Base-by-base conservation (phyloP, 2,329 filamentous ascomycete species). In the Lithohypha guttulata region DNA sequence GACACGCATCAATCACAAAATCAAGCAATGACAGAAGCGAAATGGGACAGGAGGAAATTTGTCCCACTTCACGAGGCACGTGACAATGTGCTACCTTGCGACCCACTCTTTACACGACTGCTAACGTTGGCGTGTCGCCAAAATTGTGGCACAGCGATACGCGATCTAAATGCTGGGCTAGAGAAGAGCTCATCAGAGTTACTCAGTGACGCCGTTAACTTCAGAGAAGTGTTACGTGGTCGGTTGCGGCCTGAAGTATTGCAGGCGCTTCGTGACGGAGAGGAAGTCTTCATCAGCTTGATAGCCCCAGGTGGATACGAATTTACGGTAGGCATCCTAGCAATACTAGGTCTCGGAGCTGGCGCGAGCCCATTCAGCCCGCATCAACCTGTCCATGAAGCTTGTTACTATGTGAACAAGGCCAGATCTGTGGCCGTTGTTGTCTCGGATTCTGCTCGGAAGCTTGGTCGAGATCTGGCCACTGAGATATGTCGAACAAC, bases 281-380 rank as follows among this genome's bases (percentile, higher is more conserved):
- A 52, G n/a, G 57, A 59, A 34, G 54, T 59, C 8, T 58, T 51
- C 42, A 52, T 60, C 39, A 56, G 53, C 13, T 17, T 60, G 10
- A 32, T 60, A 6, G 55, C 54, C 1, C 55, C 56, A 0, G 57
- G 57, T 13, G 58, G 58, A 0, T 60, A 60, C 46, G 57, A 60
- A 30, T 60, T 59, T 26, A 49, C 55, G 2, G 57, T 59, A n/a
- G 56, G 51, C 3, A 55, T 60, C 20, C 44, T 57, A 27, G 55
- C 55, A 2, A 55, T 59, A 26, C 46, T 59, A 19, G 55, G 56
- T 2, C 37, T 59, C 3, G 57, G 58, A 1, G 57, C 56, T 8
- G 57, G 54, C 9, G 55, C 57, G 6, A 56, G 58, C 6, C 57
- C 58, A 11, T 54, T 60, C 43, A 56, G 57, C 35, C 42, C 34